phyloP scores from a whole-genome alignment of 2,329 filamentous ascomycete species.

The Trichoderma citrinoviride region DNA sequence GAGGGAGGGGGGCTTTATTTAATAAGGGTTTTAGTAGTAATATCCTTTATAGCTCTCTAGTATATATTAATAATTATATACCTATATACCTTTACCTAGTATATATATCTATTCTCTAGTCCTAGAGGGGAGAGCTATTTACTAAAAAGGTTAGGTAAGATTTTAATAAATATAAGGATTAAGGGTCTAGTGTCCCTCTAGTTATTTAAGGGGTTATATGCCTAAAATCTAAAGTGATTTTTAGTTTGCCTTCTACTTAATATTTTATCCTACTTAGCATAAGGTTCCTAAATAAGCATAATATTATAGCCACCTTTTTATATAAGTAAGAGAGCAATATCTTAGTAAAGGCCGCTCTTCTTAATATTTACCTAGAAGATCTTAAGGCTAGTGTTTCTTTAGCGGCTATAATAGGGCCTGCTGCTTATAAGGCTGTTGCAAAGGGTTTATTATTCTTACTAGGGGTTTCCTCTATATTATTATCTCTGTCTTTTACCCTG shows the following conservation, averaged over 20 bases:
- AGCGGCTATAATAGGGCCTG: not conserved
- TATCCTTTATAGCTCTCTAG: not conserved
- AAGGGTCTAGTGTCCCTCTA: not conserved
- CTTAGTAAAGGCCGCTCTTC: not conserved
- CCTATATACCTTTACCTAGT: not conserved
- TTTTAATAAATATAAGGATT: constrained; percentile 13
- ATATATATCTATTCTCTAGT: not conserved
- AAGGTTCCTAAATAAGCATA: not conserved
- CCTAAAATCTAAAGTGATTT: not conserved
- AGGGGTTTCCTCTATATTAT: not conserved
- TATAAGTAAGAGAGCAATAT: not conserved
- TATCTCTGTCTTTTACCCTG: too few relatives aligned
- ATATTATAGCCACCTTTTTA: constrained; percentile 1
- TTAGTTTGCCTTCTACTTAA: not conserved
- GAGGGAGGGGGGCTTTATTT: not conserved
- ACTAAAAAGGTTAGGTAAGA: not conserved
- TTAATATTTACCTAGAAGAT: constrained; percentile 1
- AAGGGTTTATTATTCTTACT: not conserved
- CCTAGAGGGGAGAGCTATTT: not conserved
- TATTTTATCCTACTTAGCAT: not conserved
- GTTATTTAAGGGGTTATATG: not conserved
- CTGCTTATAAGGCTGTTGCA: too few relatives aligned
- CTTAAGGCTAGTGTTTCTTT: not conserved
- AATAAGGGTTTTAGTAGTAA: not conserved
- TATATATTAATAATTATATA: not conserved